A percentile compares a stretch with the other conserved stretches of the same genome.
Evolutionary conservation across 495 filamentous ascomycete genomes (phyloP).

Genomic region (Lasiosphaeria miniovina): DNA sequence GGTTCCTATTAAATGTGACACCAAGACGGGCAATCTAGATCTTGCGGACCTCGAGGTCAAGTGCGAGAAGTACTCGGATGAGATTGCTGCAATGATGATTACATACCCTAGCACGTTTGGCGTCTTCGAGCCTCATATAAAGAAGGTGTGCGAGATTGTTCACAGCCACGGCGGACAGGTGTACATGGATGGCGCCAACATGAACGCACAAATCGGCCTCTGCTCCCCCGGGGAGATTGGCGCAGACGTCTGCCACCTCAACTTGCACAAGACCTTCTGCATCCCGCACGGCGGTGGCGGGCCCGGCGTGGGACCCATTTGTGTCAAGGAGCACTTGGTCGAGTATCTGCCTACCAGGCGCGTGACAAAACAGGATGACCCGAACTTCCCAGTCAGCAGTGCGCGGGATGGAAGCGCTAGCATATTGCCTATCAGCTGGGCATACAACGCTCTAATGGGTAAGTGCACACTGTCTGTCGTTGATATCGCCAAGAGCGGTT

Average conservation of each 20-base stretch:
- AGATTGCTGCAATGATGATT: conserved; percentile 95
- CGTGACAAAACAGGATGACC: conserved; percentile 29
- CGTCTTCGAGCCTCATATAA: conserved; percentile 90
- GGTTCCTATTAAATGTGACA: conserved; percentile 88
- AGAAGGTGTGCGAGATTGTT: conserved; percentile 80
- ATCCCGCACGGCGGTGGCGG: conserved; percentile 97
- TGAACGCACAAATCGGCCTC: conserved; percentile 97
- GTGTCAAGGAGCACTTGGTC: conserved; percentile 78
- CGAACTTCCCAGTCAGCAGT: conserved; percentile 69
- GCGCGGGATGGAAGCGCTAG: conserved; percentile 90
- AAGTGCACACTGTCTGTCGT: conserved; percentile 17
- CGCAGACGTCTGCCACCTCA: conserved; percentile 96
- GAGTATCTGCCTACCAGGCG: conserved; percentile 78
- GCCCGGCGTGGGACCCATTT: conserved; percentile 92
- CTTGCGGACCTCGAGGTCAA: conserved; percentile 81
- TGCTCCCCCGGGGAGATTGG: conserved; percentile 97
- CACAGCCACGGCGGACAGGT: conserved; percentile 90
- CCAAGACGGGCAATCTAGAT: conserved; percentile 85
- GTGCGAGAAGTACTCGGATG: conserved; percentile 79
- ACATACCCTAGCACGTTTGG: conserved; percentile 98
- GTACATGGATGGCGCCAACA: conserved; percentile 99
- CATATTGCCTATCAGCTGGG: conserved; percentile 95
- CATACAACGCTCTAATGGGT: conserved; percentile 97
- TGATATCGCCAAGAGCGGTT: not conserved
- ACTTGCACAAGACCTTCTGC: conserved; percentile 99